Base-by-base conservation (phyloP, 106 monocot species). In the Allium fistulosum region DNA sequence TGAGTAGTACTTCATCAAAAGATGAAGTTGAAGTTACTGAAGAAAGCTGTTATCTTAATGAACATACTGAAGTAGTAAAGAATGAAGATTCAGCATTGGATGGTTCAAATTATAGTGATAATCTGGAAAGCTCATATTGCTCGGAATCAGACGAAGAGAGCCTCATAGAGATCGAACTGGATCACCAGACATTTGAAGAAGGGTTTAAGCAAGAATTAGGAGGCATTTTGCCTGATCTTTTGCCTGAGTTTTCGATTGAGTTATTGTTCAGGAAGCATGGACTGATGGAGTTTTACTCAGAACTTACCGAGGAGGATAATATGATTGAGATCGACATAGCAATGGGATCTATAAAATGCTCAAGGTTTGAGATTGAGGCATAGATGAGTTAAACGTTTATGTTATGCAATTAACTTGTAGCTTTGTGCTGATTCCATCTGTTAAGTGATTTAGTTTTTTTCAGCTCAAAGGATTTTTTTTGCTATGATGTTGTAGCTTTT, bases 241-340 rank as follows among this genome's bases (percentile, higher is more conserved):
- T 77, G 45, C 62, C 74, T 1, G 79, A 75, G 14, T 80, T 80
- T 16, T 71, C 71, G 51, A 74, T 75, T 1, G 88, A 92, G 59
- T 49, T 68, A 9, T 22, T 83, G 67, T 69, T 86, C 51, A 69
- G 74, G 59, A 80, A 83, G 49, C 72, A 76, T 67, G 85, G 83
- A 22, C 62, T 93, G 16, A 74, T 84, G 68, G 89, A 90, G 72
- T 80, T 90, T 49, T 58, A 90, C 17, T 64, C 83, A 16, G 94
- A 94, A 75, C 87, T 90, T 45, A 75, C 53, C 58, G 90, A 94
- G 37, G 94, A 94, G 61, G 94, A 94, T 15, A 90, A 90, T 68
- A 61, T 90, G 80, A 94, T 90, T 59, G 94, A 94, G 85, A 87
- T 94, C 14, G 90, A 94, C 72, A 84, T 94, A 17, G 17, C 80